Percentiles rank a stretch among this genome's conserved stretches.
phyloP scores from a whole-genome alignment of 2,329 filamentous ascomycete species.

The Neofusicoccum ribis region DNA sequence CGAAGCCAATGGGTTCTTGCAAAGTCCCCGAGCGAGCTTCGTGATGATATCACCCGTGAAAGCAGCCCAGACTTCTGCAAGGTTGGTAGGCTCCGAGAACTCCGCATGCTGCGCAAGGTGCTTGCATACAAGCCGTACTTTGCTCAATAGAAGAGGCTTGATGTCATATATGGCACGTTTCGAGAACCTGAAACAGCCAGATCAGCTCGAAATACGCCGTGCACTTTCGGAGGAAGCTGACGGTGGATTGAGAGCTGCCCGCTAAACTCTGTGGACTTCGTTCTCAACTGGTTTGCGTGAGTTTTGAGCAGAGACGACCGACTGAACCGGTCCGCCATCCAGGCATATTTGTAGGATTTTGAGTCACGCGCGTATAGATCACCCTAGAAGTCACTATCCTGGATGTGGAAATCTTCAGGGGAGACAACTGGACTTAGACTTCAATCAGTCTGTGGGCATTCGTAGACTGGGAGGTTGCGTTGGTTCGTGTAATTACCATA shows the following conservation, averaged over 20 bases:
- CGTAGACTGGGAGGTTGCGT: background rate
- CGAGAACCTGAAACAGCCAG: background rate
- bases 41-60: slow-evolving; percentile 50
- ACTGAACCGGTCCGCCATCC: background rate
- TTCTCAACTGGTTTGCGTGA: slow-evolving; percentile 23
- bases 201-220: background rate
- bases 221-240: slow-evolving; percentile 16
- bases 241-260: slow-evolving; percentile 35
- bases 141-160: slow-evolving; percentile 28
- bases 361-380: background rate
- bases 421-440: slow-evolving; percentile 23
- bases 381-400: slow-evolving; percentile 23
- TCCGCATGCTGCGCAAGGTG: slow-evolving; percentile 28
- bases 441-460: background rate
- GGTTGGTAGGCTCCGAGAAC: background rate
- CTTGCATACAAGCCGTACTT: slow-evolving; percentile 32
- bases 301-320: background rate
- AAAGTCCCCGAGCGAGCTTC: slow-evolving; percentile 43
- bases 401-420: slow-evolving; percentile 25
- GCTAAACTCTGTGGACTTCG: slow-evolving; percentile 32
- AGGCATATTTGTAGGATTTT: background rate
- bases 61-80: slow-evolving; percentile 28
- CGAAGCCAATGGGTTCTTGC: slow-evolving; percentile 34
- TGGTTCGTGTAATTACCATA: slow-evolving; percentile 21
- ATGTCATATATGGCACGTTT: slow-evolving; percentile 30